A percentile compares a stretch with the other conserved stretches of the same genome.
phyloP scores from a whole-genome alignment of 768 basidiomycete species.

The Termitomyces sp. region DNA sequence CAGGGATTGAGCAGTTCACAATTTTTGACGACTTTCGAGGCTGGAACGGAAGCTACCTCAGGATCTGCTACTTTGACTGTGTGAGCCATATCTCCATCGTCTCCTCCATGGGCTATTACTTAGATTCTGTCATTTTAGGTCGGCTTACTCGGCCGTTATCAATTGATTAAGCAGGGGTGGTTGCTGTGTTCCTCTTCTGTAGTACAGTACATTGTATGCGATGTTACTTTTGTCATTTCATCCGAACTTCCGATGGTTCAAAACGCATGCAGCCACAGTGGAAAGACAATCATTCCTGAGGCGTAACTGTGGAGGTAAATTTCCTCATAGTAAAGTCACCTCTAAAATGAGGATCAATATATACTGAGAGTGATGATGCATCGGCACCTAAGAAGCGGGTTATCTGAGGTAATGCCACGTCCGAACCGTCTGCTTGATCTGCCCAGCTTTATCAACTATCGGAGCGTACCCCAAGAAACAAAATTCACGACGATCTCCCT shows the following conservation, averaged over 20 bases:
- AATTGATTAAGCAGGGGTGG: not conserved
- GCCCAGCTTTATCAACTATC: not conserved
- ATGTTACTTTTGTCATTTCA: not conserved
- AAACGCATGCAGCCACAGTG: not conserved
- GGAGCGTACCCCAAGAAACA: conserved; percentile 17
- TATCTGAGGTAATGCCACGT: no score
- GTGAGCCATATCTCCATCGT: conserved; percentile 27
- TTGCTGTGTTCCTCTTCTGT: not conserved
- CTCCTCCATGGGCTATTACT: not conserved
- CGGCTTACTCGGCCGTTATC: conserved; percentile 2
- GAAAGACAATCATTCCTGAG: not conserved
- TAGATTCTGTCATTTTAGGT: not conserved
- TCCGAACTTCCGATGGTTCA: not conserved
- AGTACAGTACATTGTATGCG: not conserved
- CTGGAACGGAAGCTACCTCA: conserved; percentile 57
- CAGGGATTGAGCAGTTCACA: conserved; percentile 44
- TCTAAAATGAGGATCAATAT: not conserved
- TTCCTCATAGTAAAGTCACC: not conserved
- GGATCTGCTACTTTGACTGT: conserved; percentile 51
- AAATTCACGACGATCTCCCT: conserved; percentile 8
- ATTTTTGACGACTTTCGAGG: conserved; percentile 55
- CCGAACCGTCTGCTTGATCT: no score
- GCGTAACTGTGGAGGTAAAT: not conserved
- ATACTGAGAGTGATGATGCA: not conserved
- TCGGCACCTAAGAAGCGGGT: no score